phyloP scores from a whole-genome alignment of 345 rosid genomes.

The Aquilaria malaccensis region DNA sequence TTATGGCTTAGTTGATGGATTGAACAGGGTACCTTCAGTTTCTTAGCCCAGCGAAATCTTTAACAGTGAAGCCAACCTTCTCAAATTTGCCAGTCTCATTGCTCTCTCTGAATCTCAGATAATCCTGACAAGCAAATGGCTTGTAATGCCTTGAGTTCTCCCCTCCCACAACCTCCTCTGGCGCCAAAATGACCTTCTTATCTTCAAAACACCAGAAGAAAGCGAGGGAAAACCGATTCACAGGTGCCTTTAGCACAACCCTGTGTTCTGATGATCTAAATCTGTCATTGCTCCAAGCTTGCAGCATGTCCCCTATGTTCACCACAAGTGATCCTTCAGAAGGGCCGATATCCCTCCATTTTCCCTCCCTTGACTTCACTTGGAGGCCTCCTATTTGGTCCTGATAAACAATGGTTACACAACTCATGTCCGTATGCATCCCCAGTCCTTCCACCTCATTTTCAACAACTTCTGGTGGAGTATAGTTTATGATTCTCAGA shows the following conservation, averaged over 20 bases:
- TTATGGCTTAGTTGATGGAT: no score
- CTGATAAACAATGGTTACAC: constrained; percentile 33
- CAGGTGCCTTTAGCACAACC: constrained; percentile 22
- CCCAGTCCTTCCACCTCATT: constrained; percentile 35
- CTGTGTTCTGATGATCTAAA: constrained; percentile 33
- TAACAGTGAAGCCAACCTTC: constrained; percentile 37
- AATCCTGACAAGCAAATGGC: constrained; percentile 35
- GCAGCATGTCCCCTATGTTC: constrained; percentile 37
- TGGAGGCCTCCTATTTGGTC: constrained; percentile 33
- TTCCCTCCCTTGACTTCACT: constrained; percentile 34
- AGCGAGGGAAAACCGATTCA: constrained; percentile 26
- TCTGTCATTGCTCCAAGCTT: constrained; percentile 41
- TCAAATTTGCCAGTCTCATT: constrained; percentile 34
- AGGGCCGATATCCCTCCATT: constrained; percentile 35
- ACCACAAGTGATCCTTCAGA: constrained; percentile 27
- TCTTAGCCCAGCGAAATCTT: constrained; percentile 29
- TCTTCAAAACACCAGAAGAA: constrained; percentile 45
- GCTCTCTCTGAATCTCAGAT: constrained; percentile 29
- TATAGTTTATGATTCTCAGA: constrained; percentile 30
- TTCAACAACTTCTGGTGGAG: constrained; percentile 17
- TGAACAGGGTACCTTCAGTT: no score
- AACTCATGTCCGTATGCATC: constrained; percentile 44
- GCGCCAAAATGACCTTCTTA: constrained; percentile 26
- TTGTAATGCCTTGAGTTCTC: constrained; percentile 15
- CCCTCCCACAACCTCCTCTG: constrained; percentile 27